phyloP scores from a whole-genome alignment of 495 filamentous ascomycete species.

The Hypoxylon cercidicola region DNA sequence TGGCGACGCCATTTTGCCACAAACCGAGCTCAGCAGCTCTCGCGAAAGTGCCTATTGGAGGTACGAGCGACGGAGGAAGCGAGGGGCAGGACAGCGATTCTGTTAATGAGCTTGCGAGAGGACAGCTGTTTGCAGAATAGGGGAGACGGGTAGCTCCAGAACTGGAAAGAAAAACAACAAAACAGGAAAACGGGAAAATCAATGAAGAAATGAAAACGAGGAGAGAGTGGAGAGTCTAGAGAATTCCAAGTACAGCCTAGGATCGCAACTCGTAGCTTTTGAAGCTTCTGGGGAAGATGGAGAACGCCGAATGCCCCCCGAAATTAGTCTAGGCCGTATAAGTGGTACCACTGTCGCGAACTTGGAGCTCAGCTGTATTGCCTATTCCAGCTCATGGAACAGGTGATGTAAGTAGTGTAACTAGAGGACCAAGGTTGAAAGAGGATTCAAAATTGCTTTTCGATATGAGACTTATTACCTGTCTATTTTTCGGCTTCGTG shows the following conservation, averaged over 20 bases:
- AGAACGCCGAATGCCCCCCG: conserved; percentile 38
- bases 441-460: not conserved
- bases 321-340: conserved; percentile 12
- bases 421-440: not conserved
- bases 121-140: conserved; percentile 2
- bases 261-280: conserved; percentile 25
- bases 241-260: conserved; percentile 13
- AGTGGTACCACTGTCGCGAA: conserved; percentile 31
- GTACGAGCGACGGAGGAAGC: conserved; percentile 9
- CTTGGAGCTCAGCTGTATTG: conserved; percentile 19
- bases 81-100: conserved; percentile 15
- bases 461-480: not conserved
- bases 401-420: conserved; percentile 6
- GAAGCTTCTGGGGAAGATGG: conserved; percentile 39
- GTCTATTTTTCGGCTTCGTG: not conserved
- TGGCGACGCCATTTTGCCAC: conserved; percentile 53
- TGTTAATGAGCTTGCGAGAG: conserved; percentile 12
- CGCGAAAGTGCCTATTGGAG: conserved; percentile 11
- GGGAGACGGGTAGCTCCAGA: conserved; percentile 3
- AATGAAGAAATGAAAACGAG: conserved; percentile 13
- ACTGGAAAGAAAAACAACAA: conserved; percentile 10
- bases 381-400: conserved; percentile 22
- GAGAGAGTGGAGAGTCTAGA: conserved; percentile 26
- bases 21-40: conserved; percentile 34
- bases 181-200: conserved; percentile 6